These are phyloP conservation scores for Blepharisma japonicum DNA, from an alignment of 73 alveolate genomes.

Conservation along the genomic window DNA sequence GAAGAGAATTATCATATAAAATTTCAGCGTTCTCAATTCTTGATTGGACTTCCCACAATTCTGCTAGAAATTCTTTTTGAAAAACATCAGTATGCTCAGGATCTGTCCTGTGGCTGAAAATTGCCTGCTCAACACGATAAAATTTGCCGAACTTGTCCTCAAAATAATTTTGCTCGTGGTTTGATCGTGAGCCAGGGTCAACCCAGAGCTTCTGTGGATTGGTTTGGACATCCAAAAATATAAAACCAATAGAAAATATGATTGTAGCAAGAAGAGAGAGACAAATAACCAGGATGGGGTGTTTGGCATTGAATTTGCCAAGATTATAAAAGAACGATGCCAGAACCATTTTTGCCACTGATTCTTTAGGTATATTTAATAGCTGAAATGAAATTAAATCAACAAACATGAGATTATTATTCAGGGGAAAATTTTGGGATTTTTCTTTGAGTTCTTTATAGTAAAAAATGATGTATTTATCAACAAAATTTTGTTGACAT, in stretches of 20 bases:
- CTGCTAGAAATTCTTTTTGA: constrained; percentile 71
- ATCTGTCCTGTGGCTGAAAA: constrained; percentile 55
- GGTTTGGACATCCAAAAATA: constrained; percentile 17
- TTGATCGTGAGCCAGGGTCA: constrained; percentile 72
- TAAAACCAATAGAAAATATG: neutral
- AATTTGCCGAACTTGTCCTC: constrained; percentile 83
- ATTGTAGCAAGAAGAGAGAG: neutral
- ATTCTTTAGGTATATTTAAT: too few relatives aligned
- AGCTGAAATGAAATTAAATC: too few relatives aligned
- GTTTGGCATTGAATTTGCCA: constrained; percentile 9
- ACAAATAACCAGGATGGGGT: constrained; percentile 2
- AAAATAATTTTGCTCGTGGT: constrained; percentile 70
- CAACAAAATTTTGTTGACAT: too few relatives aligned
- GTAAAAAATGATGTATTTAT: too few relatives aligned
- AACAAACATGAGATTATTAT: too few relatives aligned
- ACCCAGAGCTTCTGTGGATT: constrained; percentile 84
- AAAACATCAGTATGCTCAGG: constrained; percentile 58
- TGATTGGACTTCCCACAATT: constrained; percentile 64
- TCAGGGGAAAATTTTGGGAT: too few relatives aligned
- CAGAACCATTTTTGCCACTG: neutral
- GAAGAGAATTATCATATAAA: constrained; percentile 42
- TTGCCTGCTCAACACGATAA: constrained; percentile 80
- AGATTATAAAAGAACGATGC: neutral
- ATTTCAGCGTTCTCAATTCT: constrained; percentile 59
- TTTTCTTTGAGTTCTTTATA: too few relatives aligned